Base-by-base conservation (phyloP, 768 basidiomycete genomes). In the Coprinellus micaceus region DNA sequence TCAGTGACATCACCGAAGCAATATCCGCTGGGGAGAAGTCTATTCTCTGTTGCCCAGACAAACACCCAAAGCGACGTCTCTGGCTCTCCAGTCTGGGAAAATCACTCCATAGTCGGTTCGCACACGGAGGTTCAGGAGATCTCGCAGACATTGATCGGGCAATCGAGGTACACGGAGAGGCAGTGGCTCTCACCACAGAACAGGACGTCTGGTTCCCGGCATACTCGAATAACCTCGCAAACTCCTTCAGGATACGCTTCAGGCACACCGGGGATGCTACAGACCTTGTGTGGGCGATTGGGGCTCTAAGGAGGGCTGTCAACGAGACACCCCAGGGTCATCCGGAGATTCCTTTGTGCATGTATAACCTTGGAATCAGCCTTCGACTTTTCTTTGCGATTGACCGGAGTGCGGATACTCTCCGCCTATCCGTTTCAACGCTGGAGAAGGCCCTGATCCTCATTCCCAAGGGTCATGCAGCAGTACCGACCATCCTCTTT, bases 281-380 rank as follows among this genome's bases (percentile, higher is more conserved):
- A 7, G 41, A 44, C 41, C 41, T 44, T 19, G 19, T 19, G 10
- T 9, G 21, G 21, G 45, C 45, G 11, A 47, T 47, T n/a, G 22
- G 10, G 7, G 45, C n/a, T 15, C 7, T 5, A 19, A 40, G 39
- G 24, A 25, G 43, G 21, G 21, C 53, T 6, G 43, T 54, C 4
- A 6, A 45, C n/a, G n/a, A 45, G 4, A 48, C 51, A 24, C 45
- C 45, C 5, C 13, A 22, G 10, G 45, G 25, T 26, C 19, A 47
- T 47, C 21, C 45, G 12, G 25, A 47, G 21, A 19, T 47, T 4
- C 45, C 45, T 26, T 19, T 4, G 12, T 26, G 19, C 9, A 19
- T 47, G 21, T 10, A 12, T 22, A 47, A 61, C 52, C 61, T 64
- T n/a, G 62, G 63, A 9, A 55, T 40, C 50, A 60, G 60, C 2